A percentile compares a stretch with the other conserved stretches of the same genome.
Conservation (phyloP, 768 basidiomycete genomes). For the Boletus tylopilopsis region DNA sequence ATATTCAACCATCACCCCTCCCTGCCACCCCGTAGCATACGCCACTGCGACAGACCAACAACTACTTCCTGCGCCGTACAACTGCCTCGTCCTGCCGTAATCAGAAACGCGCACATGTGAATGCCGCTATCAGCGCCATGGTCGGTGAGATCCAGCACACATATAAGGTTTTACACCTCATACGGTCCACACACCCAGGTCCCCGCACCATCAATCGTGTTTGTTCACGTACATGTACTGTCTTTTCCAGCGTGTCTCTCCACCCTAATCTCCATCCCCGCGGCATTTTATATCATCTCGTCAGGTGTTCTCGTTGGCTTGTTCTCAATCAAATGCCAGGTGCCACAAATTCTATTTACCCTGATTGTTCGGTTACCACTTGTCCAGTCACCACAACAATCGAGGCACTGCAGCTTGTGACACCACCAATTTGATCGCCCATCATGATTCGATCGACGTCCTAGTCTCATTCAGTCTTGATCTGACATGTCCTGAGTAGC, state of each 20-base stretch:
- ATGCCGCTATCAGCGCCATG: slow-evolving; percentile 29
- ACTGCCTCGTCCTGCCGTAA: slow-evolving; percentile 30
- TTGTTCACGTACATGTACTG: slow-evolving; percentile 33
- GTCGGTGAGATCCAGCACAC: slow-evolving; percentile 26
- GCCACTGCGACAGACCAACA: slow-evolving; percentile 17
- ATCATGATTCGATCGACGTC: slow-evolving; percentile 26
- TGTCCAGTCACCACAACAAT: slow-evolving; percentile 3
- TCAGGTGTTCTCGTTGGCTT: slow-evolving; percentile 10
- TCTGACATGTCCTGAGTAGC: slow-evolving; percentile 21
- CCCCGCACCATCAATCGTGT: slow-evolving; percentile 33
- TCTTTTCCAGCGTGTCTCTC: slow-evolving; percentile 31
- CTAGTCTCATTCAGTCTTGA: slow-evolving; percentile 13
- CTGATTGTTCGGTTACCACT: slow-evolving; percentile 6
- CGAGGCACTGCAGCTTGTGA: slow-evolving; percentile 24
- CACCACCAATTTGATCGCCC: slow-evolving; percentile 21
- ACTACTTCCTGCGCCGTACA: slow-evolving; percentile 26
- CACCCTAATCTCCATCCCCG: slow-evolving; percentile 32
- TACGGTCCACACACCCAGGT: slow-evolving; percentile 28
- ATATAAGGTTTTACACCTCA: slow-evolving; percentile 35
- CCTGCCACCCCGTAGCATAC: slow-evolving; percentile 13
- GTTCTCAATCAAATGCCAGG: slow-evolving; percentile 14
- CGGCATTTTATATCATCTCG: slow-evolving; percentile 25
- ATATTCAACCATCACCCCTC: neutral
- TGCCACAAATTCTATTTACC: slow-evolving; percentile 8
- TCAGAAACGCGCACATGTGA: slow-evolving; percentile 33